Percentiles rank a stretch among this genome's conserved stretches.
phyloP scores from a whole-genome alignment of 1,284 basidiomycete genomes.

The Laetiporus sulphureus region DNA sequence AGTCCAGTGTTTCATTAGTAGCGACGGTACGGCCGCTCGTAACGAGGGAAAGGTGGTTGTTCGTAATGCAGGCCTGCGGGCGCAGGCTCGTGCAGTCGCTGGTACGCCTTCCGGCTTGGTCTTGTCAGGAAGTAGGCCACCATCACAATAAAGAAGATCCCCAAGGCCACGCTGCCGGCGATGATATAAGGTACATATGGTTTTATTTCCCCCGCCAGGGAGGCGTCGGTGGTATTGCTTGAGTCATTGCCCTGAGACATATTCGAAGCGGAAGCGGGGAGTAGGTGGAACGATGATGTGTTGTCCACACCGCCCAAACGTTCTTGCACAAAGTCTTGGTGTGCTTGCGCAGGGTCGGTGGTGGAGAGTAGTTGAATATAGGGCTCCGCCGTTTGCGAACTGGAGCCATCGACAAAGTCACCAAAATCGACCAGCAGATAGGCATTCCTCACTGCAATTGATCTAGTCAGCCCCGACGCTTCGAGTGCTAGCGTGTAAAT shows the following conservation, averaged over 20 bases:
- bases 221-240: constrained; percentile 9
- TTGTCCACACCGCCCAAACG: constrained; percentile 45
- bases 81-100: constrained; percentile 24
- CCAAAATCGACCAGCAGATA: constrained; percentile 59
- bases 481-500: constrained; percentile 1
- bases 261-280: constrained; percentile 32
- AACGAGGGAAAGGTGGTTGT: constrained; percentile 25
- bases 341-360: constrained; percentile 34
- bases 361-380: constrained; percentile 57
- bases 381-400: constrained; percentile 32
- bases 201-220: constrained; percentile 17
- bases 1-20: constrained; percentile 16
- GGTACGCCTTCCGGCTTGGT: constrained; percentile 25
- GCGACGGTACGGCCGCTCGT: constrained; percentile 21
- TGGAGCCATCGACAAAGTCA: constrained; percentile 40
- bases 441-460: constrained; percentile 54
- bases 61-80: constrained; percentile 18
- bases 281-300: constrained; percentile 38
- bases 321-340: constrained; percentile 45
- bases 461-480: constrained; percentile 1
- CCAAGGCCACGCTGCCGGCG: constrained; percentile 21
- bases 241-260: constrained; percentile 9
- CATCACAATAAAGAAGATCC: constrained; percentile 18
- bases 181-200: constrained; percentile 27
- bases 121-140: constrained; percentile 23